Base-by-base conservation (phyloP, 2,329 filamentous ascomycete species). In the Cladosporium sphaerospermum region DNA sequence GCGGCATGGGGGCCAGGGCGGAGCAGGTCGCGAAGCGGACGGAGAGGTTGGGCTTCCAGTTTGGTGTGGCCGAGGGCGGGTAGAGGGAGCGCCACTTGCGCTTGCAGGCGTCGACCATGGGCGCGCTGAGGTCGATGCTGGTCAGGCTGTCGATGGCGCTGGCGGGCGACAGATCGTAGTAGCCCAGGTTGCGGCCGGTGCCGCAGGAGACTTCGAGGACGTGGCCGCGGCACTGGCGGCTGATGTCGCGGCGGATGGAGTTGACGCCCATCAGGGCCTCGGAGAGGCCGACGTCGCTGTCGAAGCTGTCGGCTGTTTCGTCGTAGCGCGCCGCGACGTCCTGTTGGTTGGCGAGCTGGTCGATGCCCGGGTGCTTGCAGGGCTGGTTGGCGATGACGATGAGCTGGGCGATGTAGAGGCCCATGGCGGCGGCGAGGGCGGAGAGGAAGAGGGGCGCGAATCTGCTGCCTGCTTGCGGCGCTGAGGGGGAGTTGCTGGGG, bases 201-300 rank as follows among this genome's bases (percentile, higher is more conserved):
- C 75, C 75, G 43, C 73, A 75, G 16, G 72, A 72, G 11, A 73
- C 73, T 61, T 78, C 75, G 34, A 78, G 59, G 11, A 78, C 75
- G 62, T 78, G 67, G 1, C 75, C 75, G 10, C 59, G 62, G 53
- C 72, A 75, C 59, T 67, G 64, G 34, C 60, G 56, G 3, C 69
- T 67, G 23, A 78, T 63, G 55, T 68, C 62, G 56, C 69, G 69
- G 46, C 75, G 69, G 47, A 68, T 65, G 42, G 59, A 61, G 23
- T 64, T 71, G 50, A 77, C 60, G 18, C 74, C 66, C 56, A 72
- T 69, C 34, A 75, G 56, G 54, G 59, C 66, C 58, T 78, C 75
- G 5, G 70, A 70, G 14, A 68, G 61, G 51, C 70, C 69, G 34
- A 78, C 73, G 49, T 76, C 73, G 59, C 70, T 68, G 56, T 78